A percentile compares a stretch with the other conserved stretches of the same genome.
Evolutionary conservation across 1,139 yeast genomes (phyloP).

Genomic region (Yamadazyma kanchanaburiensis): DNA sequence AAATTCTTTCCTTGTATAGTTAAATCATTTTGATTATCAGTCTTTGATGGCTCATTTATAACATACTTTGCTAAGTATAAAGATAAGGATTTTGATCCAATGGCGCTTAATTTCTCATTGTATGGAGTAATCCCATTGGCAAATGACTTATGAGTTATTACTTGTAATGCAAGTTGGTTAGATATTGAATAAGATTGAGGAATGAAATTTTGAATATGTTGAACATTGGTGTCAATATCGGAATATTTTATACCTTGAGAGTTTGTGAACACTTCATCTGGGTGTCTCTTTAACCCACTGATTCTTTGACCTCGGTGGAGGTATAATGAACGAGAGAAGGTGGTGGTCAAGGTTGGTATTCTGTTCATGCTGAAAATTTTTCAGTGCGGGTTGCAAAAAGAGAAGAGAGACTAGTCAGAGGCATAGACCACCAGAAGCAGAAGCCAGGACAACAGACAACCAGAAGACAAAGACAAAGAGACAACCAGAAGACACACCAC

Average conservation of each 20-base stretch:
- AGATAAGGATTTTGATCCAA: slow-evolving; percentile 75
- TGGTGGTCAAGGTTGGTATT: slow-evolving; percentile 1
- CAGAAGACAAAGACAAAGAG: too few relatives aligned
- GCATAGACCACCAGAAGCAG: too few relatives aligned
- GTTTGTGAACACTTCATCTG: slow-evolving; percentile 57
- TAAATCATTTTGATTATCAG: slow-evolving; percentile 19
- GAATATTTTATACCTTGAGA: slow-evolving; percentile 63
- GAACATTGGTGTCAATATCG: slow-evolving; percentile 44
- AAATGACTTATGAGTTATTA: slow-evolving; percentile 88
- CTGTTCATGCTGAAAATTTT: slow-evolving; percentile 1
- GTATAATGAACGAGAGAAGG: slow-evolving; percentile 14
- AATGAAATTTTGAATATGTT: slow-evolving; percentile 47
- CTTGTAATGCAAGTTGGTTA: slow-evolving; percentile 64
- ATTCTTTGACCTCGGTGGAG: slow-evolving; percentile 61
- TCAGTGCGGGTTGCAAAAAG: not conserved
- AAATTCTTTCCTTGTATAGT: slow-evolving; percentile 57
- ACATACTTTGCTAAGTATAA: slow-evolving; percentile 56
- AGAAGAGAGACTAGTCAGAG: not conserved
- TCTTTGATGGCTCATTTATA: slow-evolving; percentile 21
- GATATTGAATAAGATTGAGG: slow-evolving; percentile 41
- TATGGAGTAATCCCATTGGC: slow-evolving; percentile 88
- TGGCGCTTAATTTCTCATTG: slow-evolving; percentile 75
- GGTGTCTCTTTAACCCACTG: slow-evolving; percentile 74
- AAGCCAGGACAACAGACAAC: too few relatives aligned
- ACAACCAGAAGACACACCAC: too few relatives aligned